Evolutionary conservation across 495 filamentous ascomycete genomes (phyloP).

Genomic region (Cairneyella variabilis): DNA sequence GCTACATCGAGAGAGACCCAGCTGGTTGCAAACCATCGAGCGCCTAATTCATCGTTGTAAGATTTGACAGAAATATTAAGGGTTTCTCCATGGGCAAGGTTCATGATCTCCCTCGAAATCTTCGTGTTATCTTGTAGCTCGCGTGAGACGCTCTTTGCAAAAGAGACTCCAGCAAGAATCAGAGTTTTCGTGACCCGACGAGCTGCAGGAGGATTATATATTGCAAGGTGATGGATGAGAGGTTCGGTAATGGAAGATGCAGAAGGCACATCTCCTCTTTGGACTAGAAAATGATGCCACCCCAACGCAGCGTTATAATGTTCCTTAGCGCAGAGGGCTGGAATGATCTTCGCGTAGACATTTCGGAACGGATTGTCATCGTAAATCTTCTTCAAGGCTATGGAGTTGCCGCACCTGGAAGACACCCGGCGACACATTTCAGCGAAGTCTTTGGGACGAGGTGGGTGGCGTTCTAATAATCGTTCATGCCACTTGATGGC

Average conservation of each 20-base stretch:
- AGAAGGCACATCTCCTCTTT: slow-evolving; percentile 43
- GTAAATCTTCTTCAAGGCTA: slow-evolving; percentile 40
- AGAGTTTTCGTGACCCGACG: slow-evolving; percentile 19
- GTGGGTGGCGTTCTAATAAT: slow-evolving; percentile 26
- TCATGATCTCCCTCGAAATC: slow-evolving; percentile 26
- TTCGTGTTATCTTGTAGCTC: slow-evolving; percentile 16
- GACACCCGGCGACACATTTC: slow-evolving; percentile 16
- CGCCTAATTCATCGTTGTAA: slow-evolving; percentile 61
- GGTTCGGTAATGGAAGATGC: slow-evolving; percentile 34
- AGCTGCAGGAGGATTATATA: slow-evolving; percentile 28
- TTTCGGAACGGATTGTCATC: slow-evolving; percentile 45
- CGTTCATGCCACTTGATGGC: slow-evolving; percentile 34
- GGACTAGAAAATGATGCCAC: slow-evolving; percentile 57
- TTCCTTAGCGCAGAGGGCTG: slow-evolving; percentile 47
- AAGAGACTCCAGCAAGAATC: slow-evolving; percentile 24
- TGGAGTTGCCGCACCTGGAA: slow-evolving; percentile 6
- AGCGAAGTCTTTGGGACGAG: slow-evolving; percentile 6
- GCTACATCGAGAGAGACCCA: slow-evolving; percentile 62
- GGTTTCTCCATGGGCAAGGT: slow-evolving; percentile 19
- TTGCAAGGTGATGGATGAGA: slow-evolving; percentile 37
- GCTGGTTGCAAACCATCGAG: slow-evolving; percentile 67
- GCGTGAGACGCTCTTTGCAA: slow-evolving; percentile 11
- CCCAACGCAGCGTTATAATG: slow-evolving; percentile 44
- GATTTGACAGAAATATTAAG: slow-evolving; percentile 20
- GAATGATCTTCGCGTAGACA: slow-evolving; percentile 60